phyloP scores from a whole-genome alignment of 495 filamentous ascomycete genomes.

The Margaritispora aquatica region DNA sequence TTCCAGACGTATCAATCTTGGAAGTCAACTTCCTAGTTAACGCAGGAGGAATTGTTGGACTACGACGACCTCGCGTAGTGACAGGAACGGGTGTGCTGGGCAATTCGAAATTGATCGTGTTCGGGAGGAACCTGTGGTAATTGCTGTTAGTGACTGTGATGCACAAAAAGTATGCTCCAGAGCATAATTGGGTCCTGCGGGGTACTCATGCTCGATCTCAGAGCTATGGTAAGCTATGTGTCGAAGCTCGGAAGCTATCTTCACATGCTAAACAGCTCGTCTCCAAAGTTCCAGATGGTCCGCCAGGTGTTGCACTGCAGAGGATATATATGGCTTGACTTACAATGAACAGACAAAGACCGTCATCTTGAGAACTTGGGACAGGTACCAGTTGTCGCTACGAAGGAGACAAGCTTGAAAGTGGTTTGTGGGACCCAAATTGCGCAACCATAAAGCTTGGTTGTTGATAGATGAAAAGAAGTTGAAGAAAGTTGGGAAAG shows the following conservation, averaged over 20 bases:
- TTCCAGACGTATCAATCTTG: constrained; percentile 4
- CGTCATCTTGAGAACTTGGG: constrained; percentile 52
- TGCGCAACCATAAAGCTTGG: constrained; percentile 21
- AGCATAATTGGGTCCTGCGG: background rate
- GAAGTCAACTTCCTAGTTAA: background rate
- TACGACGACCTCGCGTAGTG: constrained; percentile 24
- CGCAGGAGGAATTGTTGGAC: constrained; percentile 16
- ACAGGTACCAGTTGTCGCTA: constrained; percentile 9
- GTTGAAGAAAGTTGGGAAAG: no score
- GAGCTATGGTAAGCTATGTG: constrained; percentile 7
- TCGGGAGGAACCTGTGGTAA: constrained; percentile 70
- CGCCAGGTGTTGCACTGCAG: background rate
- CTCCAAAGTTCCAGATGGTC: background rate
- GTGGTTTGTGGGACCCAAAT: constrained; percentile 6
- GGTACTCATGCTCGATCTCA: background rate
- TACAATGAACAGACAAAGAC: constrained; percentile 82
- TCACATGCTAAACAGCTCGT: background rate
- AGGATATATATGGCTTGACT: constrained; percentile 27
- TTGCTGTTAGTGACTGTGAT: constrained; percentile 10
- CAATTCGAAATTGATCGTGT: constrained; percentile 73
- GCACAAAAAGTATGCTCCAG: background rate
- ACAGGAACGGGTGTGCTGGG: constrained; percentile 27
- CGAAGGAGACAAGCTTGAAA: constrained; percentile 1
- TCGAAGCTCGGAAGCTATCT: background rate
- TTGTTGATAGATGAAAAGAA: background rate